phyloP scores from a whole-genome alignment of 225 moss, liverwort and hornwort genomes.

The Physcomitrellopsis africana region DNA sequence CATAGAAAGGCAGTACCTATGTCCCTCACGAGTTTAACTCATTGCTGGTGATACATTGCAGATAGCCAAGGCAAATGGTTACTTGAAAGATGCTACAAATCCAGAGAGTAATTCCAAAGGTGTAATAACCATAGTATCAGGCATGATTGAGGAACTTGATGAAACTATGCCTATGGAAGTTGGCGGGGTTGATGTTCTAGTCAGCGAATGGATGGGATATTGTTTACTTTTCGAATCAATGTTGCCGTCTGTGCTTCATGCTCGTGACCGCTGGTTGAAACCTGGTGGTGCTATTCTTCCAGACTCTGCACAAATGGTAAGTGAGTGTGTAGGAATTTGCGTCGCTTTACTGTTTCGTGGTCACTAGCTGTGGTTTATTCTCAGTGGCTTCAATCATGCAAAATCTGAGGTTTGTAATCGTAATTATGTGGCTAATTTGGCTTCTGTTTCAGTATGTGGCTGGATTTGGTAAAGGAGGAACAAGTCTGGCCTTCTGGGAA shows the following conservation, averaged over 20 bases:
- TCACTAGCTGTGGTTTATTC: neutral
- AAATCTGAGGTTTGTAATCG: neutral
- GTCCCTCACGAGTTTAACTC: slow-evolving; percentile 7
- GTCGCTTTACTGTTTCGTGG: neutral
- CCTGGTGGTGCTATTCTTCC: slow-evolving; percentile 95
- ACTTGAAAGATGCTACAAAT: slow-evolving; percentile 60
- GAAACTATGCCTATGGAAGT: slow-evolving; percentile 61
- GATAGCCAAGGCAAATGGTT: slow-evolving; percentile 83
- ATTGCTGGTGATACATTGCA: slow-evolving; percentile 33
- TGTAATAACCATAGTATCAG: slow-evolving; percentile 71
- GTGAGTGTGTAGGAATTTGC: neutral
- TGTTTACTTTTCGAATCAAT: slow-evolving; percentile 96
- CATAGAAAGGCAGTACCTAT: neutral
- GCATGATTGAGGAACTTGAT: slow-evolving; percentile 94
- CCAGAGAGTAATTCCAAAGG: slow-evolving; percentile 48
- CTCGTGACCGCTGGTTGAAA: slow-evolving; percentile 91
- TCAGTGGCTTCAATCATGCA: slow-evolving; percentile 5
- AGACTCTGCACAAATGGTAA: slow-evolving; percentile 86
- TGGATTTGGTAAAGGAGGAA: slow-evolving; percentile 93
- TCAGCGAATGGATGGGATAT: slow-evolving; percentile 98
- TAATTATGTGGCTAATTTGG: neutral
- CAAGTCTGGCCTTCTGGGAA: slow-evolving; percentile 93
- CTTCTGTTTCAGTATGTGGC: slow-evolving; percentile 75
- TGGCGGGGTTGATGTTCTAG: slow-evolving; percentile 80
- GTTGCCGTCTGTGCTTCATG: slow-evolving; percentile 90